Percentiles rank a stretch among this genome's conserved stretches.
phyloP scores from a whole-genome alignment of 108 stramenopile genomes.

The Pseudonitzschia multistriata region DNA sequence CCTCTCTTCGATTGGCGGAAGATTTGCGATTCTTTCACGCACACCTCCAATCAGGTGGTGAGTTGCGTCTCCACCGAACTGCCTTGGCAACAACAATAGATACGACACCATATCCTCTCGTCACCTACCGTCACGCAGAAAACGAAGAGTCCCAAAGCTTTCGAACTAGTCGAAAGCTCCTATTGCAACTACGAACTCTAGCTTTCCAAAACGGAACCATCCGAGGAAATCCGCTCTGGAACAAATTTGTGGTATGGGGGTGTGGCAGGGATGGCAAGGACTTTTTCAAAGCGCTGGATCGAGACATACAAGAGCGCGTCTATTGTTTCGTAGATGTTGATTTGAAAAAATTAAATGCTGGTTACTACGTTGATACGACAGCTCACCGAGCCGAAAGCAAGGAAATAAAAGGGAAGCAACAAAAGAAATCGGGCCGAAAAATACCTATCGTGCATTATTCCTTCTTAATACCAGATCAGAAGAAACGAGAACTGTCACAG shows the following conservation, averaged over 20 bases:
- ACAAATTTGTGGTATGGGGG: slow-evolving; percentile 74
- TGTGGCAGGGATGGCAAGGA: slow-evolving; percentile 92
- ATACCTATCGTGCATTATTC: slow-evolving; percentile 89
- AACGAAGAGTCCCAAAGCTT: slow-evolving; percentile 72
- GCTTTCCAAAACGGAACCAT: slow-evolving; percentile 71
- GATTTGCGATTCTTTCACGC: slow-evolving; percentile 86
- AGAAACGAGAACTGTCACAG: slow-evolving; percentile 11
- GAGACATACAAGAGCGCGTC: slow-evolving; percentile 50
- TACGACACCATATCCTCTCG: slow-evolving; percentile 41
- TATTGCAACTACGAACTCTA: slow-evolving; percentile 65
- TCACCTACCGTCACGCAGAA: slow-evolving; percentile 76
- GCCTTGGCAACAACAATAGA: slow-evolving; percentile 14
- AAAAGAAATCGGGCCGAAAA: slow-evolving; percentile 12
- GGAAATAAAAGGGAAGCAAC: neutral
- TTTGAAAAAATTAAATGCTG: slow-evolving; percentile 67
- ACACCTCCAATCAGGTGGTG: slow-evolving; percentile 60
- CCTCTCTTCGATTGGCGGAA: slow-evolving; percentile 79
- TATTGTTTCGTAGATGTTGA: slow-evolving; percentile 86
- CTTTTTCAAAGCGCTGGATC: slow-evolving; percentile 70
- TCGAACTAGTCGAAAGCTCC: slow-evolving; percentile 71
- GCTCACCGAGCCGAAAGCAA: neutral
- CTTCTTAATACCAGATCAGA: slow-evolving; percentile 38
- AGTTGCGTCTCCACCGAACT: slow-evolving; percentile 45
- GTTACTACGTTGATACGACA: slow-evolving; percentile 44
- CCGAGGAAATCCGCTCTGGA: slow-evolving; percentile 21